phyloP scores from a whole-genome alignment of 2,329 filamentous ascomycete genomes.

The Colletotrichum caudatum region DNA sequence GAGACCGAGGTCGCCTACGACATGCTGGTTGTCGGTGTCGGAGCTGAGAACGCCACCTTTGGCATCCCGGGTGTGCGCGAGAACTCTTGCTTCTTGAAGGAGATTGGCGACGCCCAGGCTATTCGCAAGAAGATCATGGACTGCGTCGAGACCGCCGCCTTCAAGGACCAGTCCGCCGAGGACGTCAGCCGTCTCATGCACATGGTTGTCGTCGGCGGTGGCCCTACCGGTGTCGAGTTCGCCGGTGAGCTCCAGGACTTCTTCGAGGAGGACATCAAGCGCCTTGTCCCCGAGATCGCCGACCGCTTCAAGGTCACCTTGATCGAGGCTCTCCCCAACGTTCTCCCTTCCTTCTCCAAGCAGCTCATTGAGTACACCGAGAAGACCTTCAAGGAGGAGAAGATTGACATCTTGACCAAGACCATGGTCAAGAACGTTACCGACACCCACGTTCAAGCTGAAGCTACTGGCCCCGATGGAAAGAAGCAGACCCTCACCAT shows the following conservation, averaged over 20 bases:
- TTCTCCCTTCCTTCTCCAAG: constrained; percentile 98
- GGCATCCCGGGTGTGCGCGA: constrained; percentile 96
- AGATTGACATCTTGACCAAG: constrained; percentile 97
- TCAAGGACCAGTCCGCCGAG: constrained; percentile 92
- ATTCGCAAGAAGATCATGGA: constrained; percentile 99
- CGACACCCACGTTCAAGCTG: constrained; percentile 91
- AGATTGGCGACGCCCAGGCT: constrained; percentile 93
- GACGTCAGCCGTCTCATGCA: constrained; percentile 95
- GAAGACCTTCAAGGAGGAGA: constrained; percentile 98
- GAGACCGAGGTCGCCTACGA: constrained; percentile 95
- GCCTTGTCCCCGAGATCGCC: constrained; percentile 95
- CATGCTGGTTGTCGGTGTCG: constrained; percentile 97
- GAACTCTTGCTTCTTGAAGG: constrained; percentile 97
- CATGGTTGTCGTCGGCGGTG: constrained; percentile 96
- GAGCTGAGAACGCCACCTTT: constrained; percentile 98
- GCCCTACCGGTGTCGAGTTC: constrained; percentile 97
- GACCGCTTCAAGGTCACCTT: constrained; percentile 97
- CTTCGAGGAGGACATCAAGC: constrained; percentile 97
- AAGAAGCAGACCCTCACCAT: constrained; percentile 84
- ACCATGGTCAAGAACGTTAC: constrained; percentile 99
- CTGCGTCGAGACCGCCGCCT: constrained; percentile 97
- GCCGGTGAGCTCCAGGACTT: constrained; percentile 98
- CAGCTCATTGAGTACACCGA: constrained; percentile 99
- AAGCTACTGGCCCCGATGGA: constrained; percentile 84
- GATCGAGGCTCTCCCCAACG: constrained; percentile 95